phyloP scores from a whole-genome alignment of 768 basidiomycete genomes.

The Tulasnella sp. region DNA sequence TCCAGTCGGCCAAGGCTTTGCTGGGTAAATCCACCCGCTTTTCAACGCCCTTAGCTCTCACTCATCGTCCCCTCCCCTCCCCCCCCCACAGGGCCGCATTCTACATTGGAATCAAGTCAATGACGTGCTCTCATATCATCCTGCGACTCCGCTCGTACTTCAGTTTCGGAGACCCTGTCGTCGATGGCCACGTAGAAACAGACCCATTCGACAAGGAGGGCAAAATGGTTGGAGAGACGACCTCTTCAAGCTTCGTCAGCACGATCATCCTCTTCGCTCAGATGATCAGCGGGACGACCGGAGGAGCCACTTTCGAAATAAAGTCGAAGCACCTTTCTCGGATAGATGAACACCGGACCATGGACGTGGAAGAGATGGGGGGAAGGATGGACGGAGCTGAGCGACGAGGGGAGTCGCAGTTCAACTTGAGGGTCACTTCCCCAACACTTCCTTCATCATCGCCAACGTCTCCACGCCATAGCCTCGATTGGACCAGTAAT shows the following conservation, averaged over 20 bases:
- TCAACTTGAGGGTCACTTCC: not conserved
- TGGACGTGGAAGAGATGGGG: not conserved
- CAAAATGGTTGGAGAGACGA: not conserved
- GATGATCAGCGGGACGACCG: not conserved
- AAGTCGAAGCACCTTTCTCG: not conserved
- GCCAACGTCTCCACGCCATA: not conserved
- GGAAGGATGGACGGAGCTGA: not conserved
- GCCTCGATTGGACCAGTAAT: not conserved
- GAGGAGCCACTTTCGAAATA: not conserved
- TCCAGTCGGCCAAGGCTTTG: not conserved
- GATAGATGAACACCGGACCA: not conserved
- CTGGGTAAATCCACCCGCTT: not conserved
- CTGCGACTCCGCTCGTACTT: conserved; percentile 15
- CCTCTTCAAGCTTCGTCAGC: not conserved
- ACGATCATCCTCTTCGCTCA: not conserved
- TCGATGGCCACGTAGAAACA: not conserved
- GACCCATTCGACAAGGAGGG: not conserved
- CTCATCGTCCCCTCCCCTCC: not conserved
- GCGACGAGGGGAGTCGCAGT: not conserved
- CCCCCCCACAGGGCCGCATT: not conserved
- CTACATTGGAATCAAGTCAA: conserved; percentile 14
- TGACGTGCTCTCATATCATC: conserved; percentile 18
- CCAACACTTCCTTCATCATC: not conserved
- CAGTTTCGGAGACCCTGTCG: not conserved
- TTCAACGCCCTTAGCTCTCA: not conserved